phyloP scores from a whole-genome alignment of 495 filamentous ascomycete genomes.

The Tuber melanosporum region DNA sequence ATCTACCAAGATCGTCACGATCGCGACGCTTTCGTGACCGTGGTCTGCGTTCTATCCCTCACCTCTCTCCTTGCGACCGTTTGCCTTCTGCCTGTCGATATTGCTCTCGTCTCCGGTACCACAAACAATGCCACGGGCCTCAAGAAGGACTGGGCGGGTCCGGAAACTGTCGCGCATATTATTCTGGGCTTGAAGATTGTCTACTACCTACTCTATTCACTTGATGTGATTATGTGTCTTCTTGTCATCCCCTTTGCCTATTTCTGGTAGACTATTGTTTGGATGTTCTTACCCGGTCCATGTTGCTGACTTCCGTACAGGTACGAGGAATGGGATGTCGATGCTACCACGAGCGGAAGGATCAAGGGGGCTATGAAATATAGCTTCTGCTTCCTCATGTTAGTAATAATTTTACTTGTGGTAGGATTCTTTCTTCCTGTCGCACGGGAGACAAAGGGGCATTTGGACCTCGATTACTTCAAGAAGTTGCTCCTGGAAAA shows the following conservation, averaged over 20 bases:
- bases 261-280: constrained; percentile 62
- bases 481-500: constrained; percentile 75
- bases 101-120: constrained; percentile 88
- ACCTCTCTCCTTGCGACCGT: constrained; percentile 84
- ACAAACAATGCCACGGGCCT: constrained; percentile 64
- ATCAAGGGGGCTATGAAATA: constrained; percentile 86
- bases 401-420: constrained; percentile 76
- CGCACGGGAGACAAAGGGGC: constrained; percentile 55
- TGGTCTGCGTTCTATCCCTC: constrained; percentile 77
- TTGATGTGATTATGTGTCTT: constrained; percentile 87
- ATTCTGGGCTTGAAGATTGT: constrained; percentile 72
- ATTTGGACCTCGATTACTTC: constrained; percentile 82
- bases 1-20: constrained; percentile 82
- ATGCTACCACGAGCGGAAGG: constrained; percentile 66
- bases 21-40: constrained; percentile 68
- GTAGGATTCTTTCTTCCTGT: constrained; percentile 89
- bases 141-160: constrained; percentile 92
- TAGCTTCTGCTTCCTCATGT: constrained; percentile 71
- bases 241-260: constrained; percentile 90
- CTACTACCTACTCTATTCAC: constrained; percentile 85
- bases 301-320: constrained; percentile 16
- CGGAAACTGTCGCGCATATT: constrained; percentile 67
- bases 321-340: constrained; percentile 66
- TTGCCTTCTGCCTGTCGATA: constrained; percentile 86
- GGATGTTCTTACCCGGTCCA: not conserved